Conservation (phyloP, 2,329 filamentous ascomycete genomes). For the Pyrenophora seminiperda region DNA sequence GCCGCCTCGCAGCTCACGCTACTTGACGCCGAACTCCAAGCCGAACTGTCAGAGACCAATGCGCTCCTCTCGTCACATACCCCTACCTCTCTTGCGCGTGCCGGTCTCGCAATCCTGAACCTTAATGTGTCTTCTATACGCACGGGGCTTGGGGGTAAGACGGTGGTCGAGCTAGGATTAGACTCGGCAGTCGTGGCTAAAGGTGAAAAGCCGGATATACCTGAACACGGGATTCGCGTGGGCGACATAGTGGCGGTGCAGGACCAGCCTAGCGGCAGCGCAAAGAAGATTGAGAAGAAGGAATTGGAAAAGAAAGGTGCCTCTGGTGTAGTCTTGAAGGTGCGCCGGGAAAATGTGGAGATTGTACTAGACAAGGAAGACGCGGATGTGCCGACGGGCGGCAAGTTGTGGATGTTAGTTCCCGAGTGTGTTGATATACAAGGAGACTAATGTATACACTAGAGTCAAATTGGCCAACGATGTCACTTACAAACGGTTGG, state of each 20-base stretch:
- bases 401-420: conserved; percentile 68
- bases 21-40: conserved; percentile 71
- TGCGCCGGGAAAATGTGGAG: conserved; percentile 63
- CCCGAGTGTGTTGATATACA: not conserved
- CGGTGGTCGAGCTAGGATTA: conserved; percentile 77
- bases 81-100: conserved; percentile 71
- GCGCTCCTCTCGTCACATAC: conserved; percentile 69
- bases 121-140: conserved; percentile 75
- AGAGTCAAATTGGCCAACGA: conserved; percentile 71
- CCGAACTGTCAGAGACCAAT: conserved; percentile 73
- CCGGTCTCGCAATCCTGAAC: conserved; percentile 79
- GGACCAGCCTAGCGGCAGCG: conserved; percentile 73
- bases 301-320: conserved; percentile 71
- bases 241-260: conserved; percentile 79
- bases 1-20: conserved; percentile 72
- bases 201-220: conserved; percentile 59
- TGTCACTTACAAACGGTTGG: conserved; percentile 66
- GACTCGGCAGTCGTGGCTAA: conserved; percentile 69
- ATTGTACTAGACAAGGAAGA: conserved; percentile 73
- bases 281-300: conserved; percentile 73
- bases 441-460: conserved; percentile 42
- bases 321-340: conserved; percentile 71
- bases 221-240: conserved; percentile 74
- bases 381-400: conserved; percentile 57
- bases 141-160: conserved; percentile 90